These are phyloP conservation scores for Teunomyces cretensis DNA, from an alignment of 805 yeast genomes.

Conservation along the genomic window DNA sequence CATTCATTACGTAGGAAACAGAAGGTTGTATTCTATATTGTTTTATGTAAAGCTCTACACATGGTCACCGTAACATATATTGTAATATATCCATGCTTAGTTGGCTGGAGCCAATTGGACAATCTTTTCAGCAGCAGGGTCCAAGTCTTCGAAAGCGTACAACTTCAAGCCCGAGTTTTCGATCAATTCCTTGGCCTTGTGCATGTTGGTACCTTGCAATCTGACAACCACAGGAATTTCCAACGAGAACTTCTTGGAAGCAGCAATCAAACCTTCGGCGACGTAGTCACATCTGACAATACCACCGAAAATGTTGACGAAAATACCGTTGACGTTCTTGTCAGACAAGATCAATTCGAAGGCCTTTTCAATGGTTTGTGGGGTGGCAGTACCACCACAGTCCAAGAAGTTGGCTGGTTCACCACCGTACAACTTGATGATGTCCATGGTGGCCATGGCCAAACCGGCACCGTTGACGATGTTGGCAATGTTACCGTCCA, in stretches of 20 bases:
- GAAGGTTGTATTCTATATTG: too few species aligned
- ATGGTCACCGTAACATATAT: not conserved
- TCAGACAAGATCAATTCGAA: conserved; percentile 91
- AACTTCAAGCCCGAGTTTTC: conserved; percentile 88
- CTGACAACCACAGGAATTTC: conserved; percentile 95
- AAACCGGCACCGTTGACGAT: conserved; percentile 99
- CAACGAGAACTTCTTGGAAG: conserved; percentile 87
- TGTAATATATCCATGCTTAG: not conserved
- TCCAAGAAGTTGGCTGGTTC: conserved; percentile 98
- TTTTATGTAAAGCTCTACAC: too few species aligned
- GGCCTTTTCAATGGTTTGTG: conserved; percentile 96
- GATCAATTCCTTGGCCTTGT: conserved; percentile 83
- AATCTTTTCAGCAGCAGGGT: conserved; percentile 95
- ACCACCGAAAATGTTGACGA: conserved; percentile 99
- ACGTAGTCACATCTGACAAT: conserved; percentile 99
- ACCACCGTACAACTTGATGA: conserved; percentile 97
- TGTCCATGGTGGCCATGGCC: conserved; percentile 99
- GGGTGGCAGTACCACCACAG: conserved; percentile 99
- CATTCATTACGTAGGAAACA: too few species aligned
- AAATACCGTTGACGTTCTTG: conserved; percentile 86
- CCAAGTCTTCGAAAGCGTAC: conserved; percentile 87
- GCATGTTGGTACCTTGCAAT: conserved; percentile 96
- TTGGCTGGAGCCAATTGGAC: conserved; percentile 56
- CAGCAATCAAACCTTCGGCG: conserved; percentile 95
- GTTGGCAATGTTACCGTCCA: conserved; percentile 98